phyloP scores from a whole-genome alignment of 345 rosid genomes.

The Citrus reticulata region DNA sequence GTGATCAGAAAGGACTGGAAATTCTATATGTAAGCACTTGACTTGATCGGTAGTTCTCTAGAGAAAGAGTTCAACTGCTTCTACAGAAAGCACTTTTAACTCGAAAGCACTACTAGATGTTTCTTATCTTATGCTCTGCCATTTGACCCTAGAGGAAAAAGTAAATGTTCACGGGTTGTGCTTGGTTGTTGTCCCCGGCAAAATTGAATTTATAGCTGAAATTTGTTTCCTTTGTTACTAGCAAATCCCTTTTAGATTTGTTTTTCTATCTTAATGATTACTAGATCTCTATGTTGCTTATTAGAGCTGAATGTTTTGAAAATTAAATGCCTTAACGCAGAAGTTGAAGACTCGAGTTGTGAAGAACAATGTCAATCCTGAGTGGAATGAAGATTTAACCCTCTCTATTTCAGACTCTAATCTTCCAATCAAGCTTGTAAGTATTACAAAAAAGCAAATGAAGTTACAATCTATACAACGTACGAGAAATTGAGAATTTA shows the following conservation, averaged over 20 bases:
- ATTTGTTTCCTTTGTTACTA: neutral
- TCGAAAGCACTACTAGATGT: neutral
- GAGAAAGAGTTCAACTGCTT: neutral
- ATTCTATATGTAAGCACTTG: too few species aligned
- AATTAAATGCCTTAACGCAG: constrained; percentile 30
- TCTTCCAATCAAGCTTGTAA: constrained; percentile 64
- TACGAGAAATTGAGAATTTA: neutral
- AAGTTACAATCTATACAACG: neutral
- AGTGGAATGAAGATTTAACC: constrained; percentile 81
- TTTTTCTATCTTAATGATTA: neutral
- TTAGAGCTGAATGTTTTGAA: neutral
- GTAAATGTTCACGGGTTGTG: neutral
- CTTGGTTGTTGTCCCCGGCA: neutral
- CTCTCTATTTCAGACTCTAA: constrained; percentile 61
- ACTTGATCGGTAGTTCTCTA: neutral
- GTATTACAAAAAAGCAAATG: constrained; percentile 9
- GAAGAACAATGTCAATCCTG: constrained; percentile 60
- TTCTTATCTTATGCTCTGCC: neutral
- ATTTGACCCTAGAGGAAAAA: neutral
- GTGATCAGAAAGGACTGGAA: neutral
- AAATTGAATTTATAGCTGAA: neutral
- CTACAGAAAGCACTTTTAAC: neutral
- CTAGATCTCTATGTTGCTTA: neutral
- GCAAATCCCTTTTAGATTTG: neutral
- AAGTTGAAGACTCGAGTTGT: constrained; percentile 74